A percentile compares a stretch with the other conserved stretches of the same genome.
phyloP scores from a whole-genome alignment of 1,284 basidiomycete genomes.

The Cerrena zonata region DNA sequence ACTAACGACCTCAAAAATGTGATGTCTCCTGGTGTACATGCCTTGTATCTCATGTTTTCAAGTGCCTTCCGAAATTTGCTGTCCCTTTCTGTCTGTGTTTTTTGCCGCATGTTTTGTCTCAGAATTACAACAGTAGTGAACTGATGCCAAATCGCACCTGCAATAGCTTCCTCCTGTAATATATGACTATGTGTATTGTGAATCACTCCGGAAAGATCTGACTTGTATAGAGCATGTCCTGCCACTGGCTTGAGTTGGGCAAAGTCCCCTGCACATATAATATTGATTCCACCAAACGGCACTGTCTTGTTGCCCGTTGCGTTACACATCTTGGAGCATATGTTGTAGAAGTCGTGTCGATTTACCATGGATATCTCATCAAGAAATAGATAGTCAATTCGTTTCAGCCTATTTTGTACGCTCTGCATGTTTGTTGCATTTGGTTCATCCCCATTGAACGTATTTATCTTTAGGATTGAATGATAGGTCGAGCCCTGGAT shows the following conservation, averaged over 20 bases:
- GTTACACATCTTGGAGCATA: constrained; percentile 3
- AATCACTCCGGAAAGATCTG: not conserved
- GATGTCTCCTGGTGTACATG: not conserved
- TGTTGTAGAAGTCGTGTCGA: constrained; percentile 5
- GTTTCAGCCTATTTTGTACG: constrained; percentile 14
- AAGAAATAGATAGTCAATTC: constrained; percentile 31
- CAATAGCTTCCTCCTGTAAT: not conserved
- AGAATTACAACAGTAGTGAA: constrained; percentile 10
- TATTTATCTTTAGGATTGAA: constrained; percentile 25
- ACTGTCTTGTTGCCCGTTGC: not conserved
- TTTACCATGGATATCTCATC: constrained; percentile 13
- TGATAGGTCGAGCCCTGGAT: constrained; percentile 37
- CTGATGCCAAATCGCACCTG: no score
- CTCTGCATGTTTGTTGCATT: not conserved
- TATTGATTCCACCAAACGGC: constrained; percentile 9
- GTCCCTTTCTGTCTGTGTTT: no score
- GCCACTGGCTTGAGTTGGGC: constrained; percentile 16
- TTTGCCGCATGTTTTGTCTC: constrained; percentile 9
- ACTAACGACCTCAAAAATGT: not conserved
- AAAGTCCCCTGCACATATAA: constrained; percentile 14
- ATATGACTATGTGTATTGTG: not conserved
- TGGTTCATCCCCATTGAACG: no score
- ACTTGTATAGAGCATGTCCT: not conserved
- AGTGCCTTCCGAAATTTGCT: no score
- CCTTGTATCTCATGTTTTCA: not conserved